These are phyloP conservation scores for Peniophora sp. DNA, from an alignment of 1,284 basidiomycete species.

Conservation along the genomic window DNA sequence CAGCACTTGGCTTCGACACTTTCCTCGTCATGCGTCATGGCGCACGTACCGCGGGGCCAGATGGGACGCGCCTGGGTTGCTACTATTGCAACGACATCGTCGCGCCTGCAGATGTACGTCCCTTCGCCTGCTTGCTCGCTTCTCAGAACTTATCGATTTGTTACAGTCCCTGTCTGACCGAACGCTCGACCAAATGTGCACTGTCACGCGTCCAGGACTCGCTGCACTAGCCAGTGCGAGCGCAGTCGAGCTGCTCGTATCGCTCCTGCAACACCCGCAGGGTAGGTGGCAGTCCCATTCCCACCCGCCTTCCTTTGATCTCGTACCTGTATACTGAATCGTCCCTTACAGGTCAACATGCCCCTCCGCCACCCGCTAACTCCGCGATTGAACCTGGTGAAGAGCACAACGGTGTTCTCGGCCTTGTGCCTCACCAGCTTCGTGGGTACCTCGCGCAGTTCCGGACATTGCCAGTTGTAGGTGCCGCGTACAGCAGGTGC, in stretches of 20 bases:
- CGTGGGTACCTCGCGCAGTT: slow-evolving; percentile 88
- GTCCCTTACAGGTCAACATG: slow-evolving; percentile 44
- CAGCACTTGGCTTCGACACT: slow-evolving; percentile 93
- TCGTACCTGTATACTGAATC: slow-evolving; percentile 25
- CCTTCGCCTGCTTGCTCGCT: not conserved
- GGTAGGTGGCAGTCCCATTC: slow-evolving; percentile 38
- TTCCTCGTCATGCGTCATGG: slow-evolving; percentile 98
- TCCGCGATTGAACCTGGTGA: slow-evolving; percentile 24
- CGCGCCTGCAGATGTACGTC: slow-evolving; percentile 83
- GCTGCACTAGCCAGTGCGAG: slow-evolving; percentile 89
- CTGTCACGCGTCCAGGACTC: slow-evolving; percentile 93
- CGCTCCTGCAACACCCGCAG: slow-evolving; percentile 83
- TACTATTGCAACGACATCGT: slow-evolving; percentile 99
- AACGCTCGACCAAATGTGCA: slow-evolving; percentile 98
- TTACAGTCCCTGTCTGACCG: slow-evolving; percentile 84
- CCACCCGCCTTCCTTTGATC: not conserved
- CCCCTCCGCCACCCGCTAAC: slow-evolving; percentile 41
- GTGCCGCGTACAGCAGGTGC: slow-evolving; percentile 82
- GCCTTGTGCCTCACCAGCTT: slow-evolving; percentile 89
- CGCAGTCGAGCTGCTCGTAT: slow-evolving; percentile 88
- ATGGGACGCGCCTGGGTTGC: slow-evolving; percentile 64
- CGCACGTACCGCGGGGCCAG: slow-evolving; percentile 36
- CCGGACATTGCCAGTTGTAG: slow-evolving; percentile 76
- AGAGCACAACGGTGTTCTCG: slow-evolving; percentile 53
- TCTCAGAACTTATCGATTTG: not conserved